phyloP scores from a whole-genome alignment of 805 yeast genomes.

The Tetrapisispora phaffii region DNA sequence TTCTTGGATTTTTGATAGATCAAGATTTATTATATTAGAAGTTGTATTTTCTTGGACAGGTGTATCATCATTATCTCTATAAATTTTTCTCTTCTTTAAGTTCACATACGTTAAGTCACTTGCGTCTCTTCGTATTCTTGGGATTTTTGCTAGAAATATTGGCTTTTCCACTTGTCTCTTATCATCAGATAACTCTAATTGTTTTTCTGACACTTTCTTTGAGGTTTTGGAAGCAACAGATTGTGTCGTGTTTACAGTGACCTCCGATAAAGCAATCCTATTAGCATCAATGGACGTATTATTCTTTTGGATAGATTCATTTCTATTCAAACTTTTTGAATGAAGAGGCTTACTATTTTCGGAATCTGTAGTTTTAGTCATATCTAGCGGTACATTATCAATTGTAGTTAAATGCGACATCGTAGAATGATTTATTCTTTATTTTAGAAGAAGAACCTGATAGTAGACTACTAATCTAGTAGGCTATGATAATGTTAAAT shows the following conservation, averaged over 20 bases:
- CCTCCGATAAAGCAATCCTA: constrained; percentile 4
- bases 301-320: neutral
- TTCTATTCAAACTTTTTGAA: neutral
- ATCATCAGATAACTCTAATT: neutral
- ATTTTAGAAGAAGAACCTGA: too few relatives aligned
- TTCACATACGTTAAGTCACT: constrained; percentile 10
- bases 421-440: too few relatives aligned
- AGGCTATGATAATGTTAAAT: too few relatives aligned
- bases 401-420: neutral
- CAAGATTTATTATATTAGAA: neutral
- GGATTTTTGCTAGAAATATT: neutral
- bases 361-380: neutral
- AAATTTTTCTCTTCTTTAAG: constrained; percentile 16
- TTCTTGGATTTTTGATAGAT: constrained; percentile 1
- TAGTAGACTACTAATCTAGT: too few relatives aligned
- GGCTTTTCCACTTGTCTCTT: neutral
- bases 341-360: neutral
- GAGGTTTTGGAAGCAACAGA: neutral
- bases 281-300: neutral
- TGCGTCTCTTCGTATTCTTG: constrained; percentile 13
- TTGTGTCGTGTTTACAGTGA: constrained; percentile 1
- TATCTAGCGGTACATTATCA: neutral
- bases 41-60: neutral
- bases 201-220: neutral
- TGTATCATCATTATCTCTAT: constrained; percentile 12